These are phyloP conservation scores for Candida chilensis DNA, from an alignment of 805 yeast genomes.

Conservation along the genomic window DNA sequence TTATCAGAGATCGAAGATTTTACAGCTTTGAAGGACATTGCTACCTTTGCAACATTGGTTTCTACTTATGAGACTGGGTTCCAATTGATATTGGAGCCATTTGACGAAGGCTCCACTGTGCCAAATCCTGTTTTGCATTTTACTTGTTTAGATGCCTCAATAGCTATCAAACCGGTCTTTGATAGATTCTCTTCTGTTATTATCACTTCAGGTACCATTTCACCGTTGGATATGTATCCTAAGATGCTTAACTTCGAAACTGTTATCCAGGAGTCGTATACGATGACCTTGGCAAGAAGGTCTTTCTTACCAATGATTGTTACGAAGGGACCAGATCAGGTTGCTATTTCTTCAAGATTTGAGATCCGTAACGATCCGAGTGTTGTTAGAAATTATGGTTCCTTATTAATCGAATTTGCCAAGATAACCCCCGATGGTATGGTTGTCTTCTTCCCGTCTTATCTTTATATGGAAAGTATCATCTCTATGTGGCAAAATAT, in stretches of 20 bases:
- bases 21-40: conserved; percentile 88
- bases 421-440: conserved; percentile 96
- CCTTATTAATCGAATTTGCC: conserved; percentile 82
- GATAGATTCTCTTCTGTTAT: conserved; percentile 88
- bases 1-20: conserved; percentile 85
- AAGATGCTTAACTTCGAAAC: conserved; percentile 92
- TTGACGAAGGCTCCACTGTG: conserved; percentile 84
- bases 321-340: conserved; percentile 97
- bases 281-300: conserved; percentile 90
- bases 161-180: conserved; percentile 94
- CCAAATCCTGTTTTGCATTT: conserved; percentile 94
- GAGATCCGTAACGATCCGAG: conserved; percentile 97
- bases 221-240: conserved; percentile 98
- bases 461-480: conserved; percentile 95
- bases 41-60: conserved; percentile 92
- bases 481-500: conserved; percentile 98
- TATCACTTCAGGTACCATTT: conserved; percentile 95
- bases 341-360: conserved; percentile 90
- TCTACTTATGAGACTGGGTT: conserved; percentile 95
- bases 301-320: conserved; percentile 93
- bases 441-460: conserved; percentile 96
- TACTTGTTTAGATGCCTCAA: conserved; percentile 94
- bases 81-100: conserved; percentile 87
- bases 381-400: conserved; percentile 94
- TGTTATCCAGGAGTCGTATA: conserved; percentile 86